Percentiles rank a stretch among this genome's conserved stretches.
These are phyloP conservation scores for Cucumis cinereus DNA, from an alignment of 306 rosid species.

Conservation along the genomic window DNA sequence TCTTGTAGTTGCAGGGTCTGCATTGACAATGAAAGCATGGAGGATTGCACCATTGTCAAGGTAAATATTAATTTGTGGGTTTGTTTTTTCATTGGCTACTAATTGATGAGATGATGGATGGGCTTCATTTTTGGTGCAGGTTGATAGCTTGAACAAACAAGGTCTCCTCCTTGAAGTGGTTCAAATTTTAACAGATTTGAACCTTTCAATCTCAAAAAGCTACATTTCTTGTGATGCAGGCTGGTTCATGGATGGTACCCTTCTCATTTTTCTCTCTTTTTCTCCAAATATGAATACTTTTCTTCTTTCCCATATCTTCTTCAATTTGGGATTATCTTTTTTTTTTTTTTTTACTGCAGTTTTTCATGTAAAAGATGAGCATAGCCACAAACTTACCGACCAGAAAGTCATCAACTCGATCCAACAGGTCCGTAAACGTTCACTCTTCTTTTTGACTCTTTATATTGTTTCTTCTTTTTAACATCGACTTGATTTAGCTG, in stretches of 20 bases:
- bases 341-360: conserved; percentile 18
- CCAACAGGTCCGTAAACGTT: conserved; percentile 24
- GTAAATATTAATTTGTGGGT: conserved; percentile 8
- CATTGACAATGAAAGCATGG: conserved; percentile 56
- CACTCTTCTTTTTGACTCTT: not conserved
- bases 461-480: too few relatives aligned
- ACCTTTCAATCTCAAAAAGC: conserved; percentile 54
- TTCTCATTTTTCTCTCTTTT: not conserved
- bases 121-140: conserved; percentile 18
- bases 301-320: not conserved
- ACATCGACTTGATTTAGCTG: not conserved
- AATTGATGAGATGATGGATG: not conserved
- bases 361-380: conserved; percentile 50
- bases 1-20: conserved; percentile 39
- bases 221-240: conserved; percentile 58
- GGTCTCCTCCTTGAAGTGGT: conserved; percentile 65
- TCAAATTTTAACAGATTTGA: conserved; percentile 57
- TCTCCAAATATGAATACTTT: not conserved
- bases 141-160: conserved; percentile 54
- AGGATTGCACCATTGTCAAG: conserved; percentile 62
- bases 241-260: conserved; percentile 67
- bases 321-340: not conserved
- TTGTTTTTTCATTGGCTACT: not conserved
- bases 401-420: conserved; percentile 35
- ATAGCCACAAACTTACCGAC: conserved; percentile 44